phyloP scores from a whole-genome alignment of 345 rosid species.

The Eucalyptus sp. region DNA sequence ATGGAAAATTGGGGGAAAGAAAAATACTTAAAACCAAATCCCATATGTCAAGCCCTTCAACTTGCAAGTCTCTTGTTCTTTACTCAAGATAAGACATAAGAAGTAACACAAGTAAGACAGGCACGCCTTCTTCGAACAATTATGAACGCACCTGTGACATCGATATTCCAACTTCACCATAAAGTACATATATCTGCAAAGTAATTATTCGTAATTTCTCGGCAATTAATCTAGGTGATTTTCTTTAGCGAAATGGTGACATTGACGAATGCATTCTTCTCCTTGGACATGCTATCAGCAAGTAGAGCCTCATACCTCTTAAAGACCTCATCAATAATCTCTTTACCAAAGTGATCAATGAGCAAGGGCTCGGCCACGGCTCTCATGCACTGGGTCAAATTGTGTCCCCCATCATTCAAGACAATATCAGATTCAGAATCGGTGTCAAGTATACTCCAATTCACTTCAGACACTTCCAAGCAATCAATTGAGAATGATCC shows the following conservation, averaged over 20 bases:
- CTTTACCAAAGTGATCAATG: not conserved
- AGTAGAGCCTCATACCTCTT: slow-evolving; percentile 9
- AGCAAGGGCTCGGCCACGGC: not conserved
- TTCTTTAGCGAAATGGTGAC: slow-evolving; percentile 11
- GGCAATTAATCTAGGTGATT: not conserved
- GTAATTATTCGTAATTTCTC: not conserved
- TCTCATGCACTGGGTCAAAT: not conserved
- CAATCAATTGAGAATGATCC: slow-evolving; percentile 26
- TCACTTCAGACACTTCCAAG: slow-evolving; percentile 18
- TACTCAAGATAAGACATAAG: not conserved
- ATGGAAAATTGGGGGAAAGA: not conserved
- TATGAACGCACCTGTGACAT: not conserved
- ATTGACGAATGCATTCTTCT: slow-evolving; percentile 18
- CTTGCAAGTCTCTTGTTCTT: not conserved
- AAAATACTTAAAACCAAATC: not conserved
- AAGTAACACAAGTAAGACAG: not conserved
- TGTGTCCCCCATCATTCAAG: not conserved
- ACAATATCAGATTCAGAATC: not conserved
- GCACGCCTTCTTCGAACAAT: not conserved
- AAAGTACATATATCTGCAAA: not conserved
- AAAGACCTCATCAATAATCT: slow-evolving; percentile 20
- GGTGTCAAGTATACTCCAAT: slow-evolving; percentile 18
- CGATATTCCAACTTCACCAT: not conserved
- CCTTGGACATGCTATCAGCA: slow-evolving; percentile 16
- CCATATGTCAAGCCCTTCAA: not conserved